Evolutionary conservation across 768 basidiomycete genomes (phyloP), one percentile per base, ranked within the genome.

Genomic region (Tulasnella sp.): DNA sequence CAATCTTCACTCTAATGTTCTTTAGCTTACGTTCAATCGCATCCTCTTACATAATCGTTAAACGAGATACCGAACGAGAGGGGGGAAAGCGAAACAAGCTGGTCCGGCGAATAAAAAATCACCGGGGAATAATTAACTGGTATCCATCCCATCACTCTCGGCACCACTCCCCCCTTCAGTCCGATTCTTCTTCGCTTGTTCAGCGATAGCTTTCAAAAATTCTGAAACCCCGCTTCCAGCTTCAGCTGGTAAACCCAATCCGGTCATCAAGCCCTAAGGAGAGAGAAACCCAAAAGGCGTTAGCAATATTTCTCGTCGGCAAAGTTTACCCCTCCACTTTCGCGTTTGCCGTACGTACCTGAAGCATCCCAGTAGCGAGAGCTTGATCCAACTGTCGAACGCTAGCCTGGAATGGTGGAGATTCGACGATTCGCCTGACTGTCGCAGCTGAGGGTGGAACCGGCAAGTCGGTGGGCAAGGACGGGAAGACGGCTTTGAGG

Each of bases 371-470:
- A 0, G 92, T 95, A 71, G 91, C 85, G 74, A 97, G 85, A 7
- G 94, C 95, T 80, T 91, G 90, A 81, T 97, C 95, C 68, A 97
- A 87, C 81, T 88, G 92, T 2, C 88, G 85, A 25, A 96, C 92
- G 1, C 93, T 91, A 6, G 88, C 84, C 77, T 91, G 90, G 84
- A 96, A 95, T 79, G 93, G 94, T 0, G 93, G 91, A 1, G 92
- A 93, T 83, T 89, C 88, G 77, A 96, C 89, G 79, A 96, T 89
- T 40, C 89, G 89, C 75, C 91, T 86, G 8, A 97, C 85, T 3
- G 85, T 89, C 72, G 94, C 90, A 2, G 88, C 84, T 1, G 90
- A 89, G 3, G 92, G 91, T 11, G 89, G 89, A 19, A 87, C 83
- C 0, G 91, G 90, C 11, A 94, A 85, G 82, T 92, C 92, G 8